Evolutionary conservation across 2,329 filamentous ascomycete genomes (phyloP), one percentile per base, ranked within the genome.

Genomic region (Colletotrichum gigasporum): DNA sequence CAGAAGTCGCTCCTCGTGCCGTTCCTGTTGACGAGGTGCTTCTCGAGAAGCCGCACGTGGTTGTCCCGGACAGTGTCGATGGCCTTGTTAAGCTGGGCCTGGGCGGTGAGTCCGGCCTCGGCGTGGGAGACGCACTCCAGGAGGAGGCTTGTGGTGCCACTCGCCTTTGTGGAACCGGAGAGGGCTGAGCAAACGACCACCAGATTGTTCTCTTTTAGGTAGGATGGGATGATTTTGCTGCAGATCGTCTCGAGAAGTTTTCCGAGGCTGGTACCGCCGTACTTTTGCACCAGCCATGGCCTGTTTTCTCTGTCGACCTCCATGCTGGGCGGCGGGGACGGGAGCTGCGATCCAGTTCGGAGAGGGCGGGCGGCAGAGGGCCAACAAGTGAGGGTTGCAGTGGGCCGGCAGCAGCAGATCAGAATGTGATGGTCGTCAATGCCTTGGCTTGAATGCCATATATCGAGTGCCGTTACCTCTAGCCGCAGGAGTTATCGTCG

Each of bases 101-200:
- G 61, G 22, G 54, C 62, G 59, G 53, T 70, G 75, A 85, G 90
- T 86, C 81, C 63, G 59, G 58, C 45, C 24, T 65, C 63, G 30
- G 63, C 63, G 37, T 65, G 63, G 10, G 58, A 32, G 11, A 53
- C 14, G 24, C 58, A 63, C 28, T 57, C 63, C 1, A 65, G 51
- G n/a, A 65, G 94, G 90, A 94, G 88, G 79, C 96, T 98, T 37
- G 96, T 99, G 65, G 96, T 99, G 64, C 96, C 96, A 71, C 96
- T 93, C 57, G 90, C 88, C 81, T 98, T 99, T 75, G 94, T 96
- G 68, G 93, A 93, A 66, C 92, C 96, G 79, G 94, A 97, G 75
- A 95, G 86, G 35, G 96, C 96, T 66, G 96, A 99, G 80, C 96
- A 98, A 61, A 99, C 95, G 60, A 99, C 90, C 58, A 94, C 94